phyloP scores from a whole-genome alignment of 164 flowering plant genomes.

The Sedum album region DNA sequence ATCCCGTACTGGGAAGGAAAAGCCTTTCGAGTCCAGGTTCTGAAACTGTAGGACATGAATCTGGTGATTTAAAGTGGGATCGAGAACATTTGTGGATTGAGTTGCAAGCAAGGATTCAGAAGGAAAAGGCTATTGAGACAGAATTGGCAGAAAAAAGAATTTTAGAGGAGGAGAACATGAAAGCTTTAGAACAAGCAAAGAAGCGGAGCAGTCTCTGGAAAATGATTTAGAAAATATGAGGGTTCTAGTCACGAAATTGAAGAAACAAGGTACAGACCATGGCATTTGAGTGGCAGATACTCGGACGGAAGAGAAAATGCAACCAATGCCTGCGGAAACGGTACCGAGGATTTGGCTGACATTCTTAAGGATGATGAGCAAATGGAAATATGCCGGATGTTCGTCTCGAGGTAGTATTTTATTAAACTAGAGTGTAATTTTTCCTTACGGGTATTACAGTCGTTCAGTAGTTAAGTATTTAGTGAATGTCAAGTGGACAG shows the following conservation, averaged over 20 bases:
- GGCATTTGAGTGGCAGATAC: slow-evolving; percentile 28
- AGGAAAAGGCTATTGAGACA: slow-evolving; percentile 81
- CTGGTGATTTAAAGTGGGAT: slow-evolving; percentile 70
- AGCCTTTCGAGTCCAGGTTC: slow-evolving; percentile 37
- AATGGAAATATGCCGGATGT: slow-evolving; percentile 70
- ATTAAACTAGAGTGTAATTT: neutral
- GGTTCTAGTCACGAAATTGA: slow-evolving; percentile 96
- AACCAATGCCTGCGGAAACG: slow-evolving; percentile 27
- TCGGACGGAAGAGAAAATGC: slow-evolving; percentile 16
- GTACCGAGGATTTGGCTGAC: slow-evolving; percentile 20
- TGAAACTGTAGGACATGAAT: slow-evolving; percentile 33
- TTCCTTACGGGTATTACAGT: neutral
- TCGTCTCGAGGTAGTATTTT: slow-evolving; percentile 60
- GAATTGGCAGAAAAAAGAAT: slow-evolving; percentile 80
- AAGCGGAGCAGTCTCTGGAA: slow-evolving; percentile 78
- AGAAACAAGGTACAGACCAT: slow-evolving; percentile 52
- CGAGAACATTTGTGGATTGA: slow-evolving; percentile 78
- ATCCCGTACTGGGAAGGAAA: slow-evolving; percentile 51
- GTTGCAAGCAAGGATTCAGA: slow-evolving; percentile 71
- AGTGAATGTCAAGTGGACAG: neutral
- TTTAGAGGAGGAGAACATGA: slow-evolving; percentile 63
- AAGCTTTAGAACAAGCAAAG: slow-evolving; percentile 69
- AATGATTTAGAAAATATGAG: slow-evolving; percentile 98
- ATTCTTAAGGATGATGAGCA: slow-evolving; percentile 38
- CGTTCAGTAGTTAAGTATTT: neutral